Evolutionary conservation across 1,139 yeast species (phyloP).

Genomic region (Pichia kudriavzevii): DNA sequence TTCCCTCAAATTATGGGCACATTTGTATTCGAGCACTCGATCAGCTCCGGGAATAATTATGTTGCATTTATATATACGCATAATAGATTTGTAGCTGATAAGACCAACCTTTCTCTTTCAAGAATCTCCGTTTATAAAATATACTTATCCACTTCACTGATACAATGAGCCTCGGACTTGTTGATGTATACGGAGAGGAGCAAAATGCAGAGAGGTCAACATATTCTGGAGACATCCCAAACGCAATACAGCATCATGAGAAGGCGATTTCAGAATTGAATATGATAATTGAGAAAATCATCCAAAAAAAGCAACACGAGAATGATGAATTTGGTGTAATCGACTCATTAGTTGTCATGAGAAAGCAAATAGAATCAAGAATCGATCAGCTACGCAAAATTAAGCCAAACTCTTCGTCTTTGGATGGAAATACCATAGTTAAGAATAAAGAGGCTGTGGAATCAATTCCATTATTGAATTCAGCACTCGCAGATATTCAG

Average conservation of each 20-base stretch:
- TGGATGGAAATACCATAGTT: too few relatives aligned
- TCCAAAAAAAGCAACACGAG: constrained; percentile 9
- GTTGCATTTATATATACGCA: too few relatives aligned
- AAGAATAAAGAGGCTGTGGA: too few relatives aligned
- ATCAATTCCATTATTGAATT: constrained; percentile 6
- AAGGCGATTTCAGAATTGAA: constrained; percentile 17
- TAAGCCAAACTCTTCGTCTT: too few relatives aligned
- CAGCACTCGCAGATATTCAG: constrained; percentile 11
- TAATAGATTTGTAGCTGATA: too few relatives aligned
- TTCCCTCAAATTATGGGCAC: too few relatives aligned
- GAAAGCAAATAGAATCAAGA: constrained; percentile 19
- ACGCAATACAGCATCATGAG: constrained; percentile 22
- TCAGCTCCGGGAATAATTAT: too few relatives aligned
- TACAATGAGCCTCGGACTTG: constrained; percentile 8
- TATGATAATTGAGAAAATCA: constrained; percentile 14
- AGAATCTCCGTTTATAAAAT: too few relatives aligned
- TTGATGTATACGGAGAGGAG: constrained; percentile 26
- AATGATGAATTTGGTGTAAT: constrained; percentile 20
- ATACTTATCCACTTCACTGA: too few relatives aligned
- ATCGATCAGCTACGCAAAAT: constrained; percentile 19
- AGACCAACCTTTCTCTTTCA: too few relatives aligned
- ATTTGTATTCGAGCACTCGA: too few relatives aligned
- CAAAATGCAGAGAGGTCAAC: constrained; percentile 27
- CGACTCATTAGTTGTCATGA: constrained; percentile 18
- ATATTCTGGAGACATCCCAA: constrained; percentile 19